Evolutionary conservation across 495 filamentous ascomycete genomes (phyloP).

Genomic region (Parathielavia hyrcaniae): DNA sequence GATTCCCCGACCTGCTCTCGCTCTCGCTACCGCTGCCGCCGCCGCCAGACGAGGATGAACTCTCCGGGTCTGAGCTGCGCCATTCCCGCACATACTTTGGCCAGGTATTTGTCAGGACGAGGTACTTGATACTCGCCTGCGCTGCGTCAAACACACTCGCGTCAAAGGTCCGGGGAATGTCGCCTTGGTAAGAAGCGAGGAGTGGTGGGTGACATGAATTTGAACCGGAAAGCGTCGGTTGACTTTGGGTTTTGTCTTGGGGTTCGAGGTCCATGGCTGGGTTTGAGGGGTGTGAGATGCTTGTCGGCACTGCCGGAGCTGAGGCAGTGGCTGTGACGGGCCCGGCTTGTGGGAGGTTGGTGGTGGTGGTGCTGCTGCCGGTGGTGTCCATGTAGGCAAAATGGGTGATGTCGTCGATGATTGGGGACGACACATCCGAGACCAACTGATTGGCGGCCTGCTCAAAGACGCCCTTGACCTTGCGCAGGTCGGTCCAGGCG

Average conservation of each 20-base stretch:
- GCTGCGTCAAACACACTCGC: constrained; percentile 53
- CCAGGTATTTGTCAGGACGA: constrained; percentile 67
- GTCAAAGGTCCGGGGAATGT: constrained; percentile 48
- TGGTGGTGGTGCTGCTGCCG: neutral
- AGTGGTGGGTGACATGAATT: neutral
- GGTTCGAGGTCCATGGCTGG: neutral
- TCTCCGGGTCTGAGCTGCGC: constrained; percentile 27
- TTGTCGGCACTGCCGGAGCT: too few relatives aligned
- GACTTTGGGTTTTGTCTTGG: neutral
- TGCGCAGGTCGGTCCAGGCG: constrained; percentile 30
- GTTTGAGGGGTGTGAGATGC: constrained; percentile 8
- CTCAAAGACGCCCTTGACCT: constrained; percentile 32
- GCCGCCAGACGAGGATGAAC: neutral
- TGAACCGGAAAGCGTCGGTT: neutral
- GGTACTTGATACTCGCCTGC: constrained; percentile 57
- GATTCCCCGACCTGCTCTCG: too few relatives aligned
- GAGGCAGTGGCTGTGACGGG: too few relatives aligned
- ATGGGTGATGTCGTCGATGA: constrained; percentile 16
- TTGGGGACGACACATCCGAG: neutral
- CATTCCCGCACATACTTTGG: constrained; percentile 51
- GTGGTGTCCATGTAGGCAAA: constrained; percentile 21
- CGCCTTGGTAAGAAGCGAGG: constrained; percentile 30
- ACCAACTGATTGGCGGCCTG: constrained; percentile 13
- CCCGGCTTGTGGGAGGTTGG: too few relatives aligned
- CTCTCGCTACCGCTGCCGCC: too few relatives aligned